Percentiles rank a stretch among this genome's conserved stretches.
phyloP scores from a whole-genome alignment of 345 rosid genomes.

The Citrus sp. region DNA sequence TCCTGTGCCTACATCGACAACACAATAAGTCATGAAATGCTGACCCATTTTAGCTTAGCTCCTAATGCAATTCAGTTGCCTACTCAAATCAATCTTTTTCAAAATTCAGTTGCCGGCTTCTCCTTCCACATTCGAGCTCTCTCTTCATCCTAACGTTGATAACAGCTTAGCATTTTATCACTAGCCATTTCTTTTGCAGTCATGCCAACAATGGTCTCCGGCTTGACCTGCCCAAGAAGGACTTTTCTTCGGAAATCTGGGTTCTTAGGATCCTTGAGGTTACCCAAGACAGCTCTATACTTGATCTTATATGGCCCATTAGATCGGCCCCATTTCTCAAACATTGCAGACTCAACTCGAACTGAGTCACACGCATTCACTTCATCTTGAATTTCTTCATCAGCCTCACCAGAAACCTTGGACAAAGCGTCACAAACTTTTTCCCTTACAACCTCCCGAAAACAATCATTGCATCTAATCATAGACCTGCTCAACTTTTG shows the following conservation, averaged over 20 bases:
- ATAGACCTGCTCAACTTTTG: constrained; percentile 19
- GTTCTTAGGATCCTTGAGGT: constrained; percentile 48
- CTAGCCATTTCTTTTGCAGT: constrained; percentile 51
- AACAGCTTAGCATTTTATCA: constrained; percentile 26
- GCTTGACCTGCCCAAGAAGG: constrained; percentile 28
- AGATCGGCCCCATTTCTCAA: constrained; percentile 38
- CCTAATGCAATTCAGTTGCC: too few relatives aligned
- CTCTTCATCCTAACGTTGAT: constrained; percentile 33
- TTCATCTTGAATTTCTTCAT: constrained; percentile 20
- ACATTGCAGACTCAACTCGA: constrained; percentile 41
- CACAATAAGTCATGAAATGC: too few relatives aligned
- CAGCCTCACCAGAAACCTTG: constrained; percentile 39
- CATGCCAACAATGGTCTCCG: constrained; percentile 8
- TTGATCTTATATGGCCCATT: constrained; percentile 35
- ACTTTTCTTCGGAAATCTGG: constrained; percentile 55
- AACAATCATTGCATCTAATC: constrained; percentile 33
- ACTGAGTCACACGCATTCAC: constrained; percentile 39
- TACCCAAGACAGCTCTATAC: constrained; percentile 45
- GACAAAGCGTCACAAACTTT: constrained; percentile 39
- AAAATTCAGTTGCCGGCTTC: too few relatives aligned
- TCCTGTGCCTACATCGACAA: too few relatives aligned
- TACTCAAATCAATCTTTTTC: too few relatives aligned
- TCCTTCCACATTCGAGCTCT: constrained; percentile 14
- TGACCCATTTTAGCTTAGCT: too few relatives aligned
- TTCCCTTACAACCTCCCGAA: constrained; percentile 42